These are phyloP conservation scores for Lentinula guzmanii DNA, from an alignment of 768 basidiomycete genomes.

Conservation along the genomic window DNA sequence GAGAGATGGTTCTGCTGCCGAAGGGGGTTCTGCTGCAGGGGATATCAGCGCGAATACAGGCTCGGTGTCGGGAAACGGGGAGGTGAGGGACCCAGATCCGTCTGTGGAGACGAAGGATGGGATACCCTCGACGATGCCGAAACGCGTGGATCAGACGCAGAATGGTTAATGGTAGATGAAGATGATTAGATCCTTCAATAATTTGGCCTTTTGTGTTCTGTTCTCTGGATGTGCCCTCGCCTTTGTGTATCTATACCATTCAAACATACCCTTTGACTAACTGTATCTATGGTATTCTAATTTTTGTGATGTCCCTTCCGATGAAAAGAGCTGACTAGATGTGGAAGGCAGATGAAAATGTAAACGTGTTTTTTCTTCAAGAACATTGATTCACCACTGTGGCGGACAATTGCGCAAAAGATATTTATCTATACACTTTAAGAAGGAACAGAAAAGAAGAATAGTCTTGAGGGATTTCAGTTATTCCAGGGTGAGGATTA, in stretches of 20 bases:
- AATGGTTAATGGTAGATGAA: constrained; percentile 78
- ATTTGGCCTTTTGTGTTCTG: neutral
- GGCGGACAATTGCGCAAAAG: too few species aligned
- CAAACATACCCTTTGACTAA: neutral
- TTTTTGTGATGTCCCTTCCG: neutral
- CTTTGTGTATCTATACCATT: neutral
- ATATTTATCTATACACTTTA: too few species aligned
- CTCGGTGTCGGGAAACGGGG: constrained; percentile 68
- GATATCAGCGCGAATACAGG: constrained; percentile 20
- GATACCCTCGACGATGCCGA: constrained; percentile 62
- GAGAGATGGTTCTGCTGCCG: constrained; percentile 32
- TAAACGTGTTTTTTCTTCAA: too few species aligned
- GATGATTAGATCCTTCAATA: constrained; percentile 1
- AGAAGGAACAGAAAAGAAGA: too few species aligned
- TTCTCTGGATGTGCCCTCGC: neutral
- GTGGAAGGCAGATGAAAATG: too few species aligned
- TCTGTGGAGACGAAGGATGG: constrained; percentile 61
- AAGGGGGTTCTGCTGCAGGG: constrained; percentile 12
- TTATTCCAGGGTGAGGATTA: neutral
- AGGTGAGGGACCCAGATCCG: constrained; percentile 40
- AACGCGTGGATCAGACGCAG: constrained; percentile 79
- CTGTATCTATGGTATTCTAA: neutral
- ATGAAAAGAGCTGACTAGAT: too few species aligned
- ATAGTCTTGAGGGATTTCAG: too few species aligned
- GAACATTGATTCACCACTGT: too few species aligned